Evolutionary conservation across 2,329 filamentous ascomycete species (phyloP), one percentile per base, ranked within the genome.

Genomic region (Cercospora zeina): DNA sequence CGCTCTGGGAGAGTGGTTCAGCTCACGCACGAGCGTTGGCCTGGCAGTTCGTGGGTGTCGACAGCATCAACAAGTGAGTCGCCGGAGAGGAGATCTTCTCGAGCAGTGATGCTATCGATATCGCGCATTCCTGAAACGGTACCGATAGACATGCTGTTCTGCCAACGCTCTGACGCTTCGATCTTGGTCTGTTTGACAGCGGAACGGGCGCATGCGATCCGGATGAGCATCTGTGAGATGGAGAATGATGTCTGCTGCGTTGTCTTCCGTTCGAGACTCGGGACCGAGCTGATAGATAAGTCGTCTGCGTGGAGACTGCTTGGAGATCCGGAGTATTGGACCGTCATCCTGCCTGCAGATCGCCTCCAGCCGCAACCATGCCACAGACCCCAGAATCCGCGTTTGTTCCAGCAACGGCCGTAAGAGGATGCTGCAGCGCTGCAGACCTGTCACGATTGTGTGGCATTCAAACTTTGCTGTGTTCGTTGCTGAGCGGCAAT

Each of bases 281-380:
- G 55, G 16, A 58, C 55, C 55, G 55, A 50, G 42, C 24, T 58
- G 13, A 57, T 27, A 57, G 24, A 58, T 5, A 49, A 45, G 24
- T 34, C 24, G 16, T 31, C 19, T 58, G 37, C 39, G 39, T 47
- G 54, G 54, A 45, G 27, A 31, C 8, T 13, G 19, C 27, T 45
- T 58, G 54, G 54, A 58, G 42, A 58, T 33, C 55, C 55, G 55
- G 39, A 36, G 30, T 49, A 30, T 50, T 58, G 55, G 55, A 24
- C 16, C 30, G 30, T 6, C 1, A 49, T 58, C 42, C 55, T 45
- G n/a, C 30, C 55, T 21, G 45, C 30, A 51, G 30, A 50, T 36
- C 45, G 42, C 49, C 19, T 33, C 30, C 49, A 34, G 27, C 49
- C 49, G 49, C 27, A 34, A 53, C 49, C 13, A 10, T 53, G n/a